Percentiles rank a stretch among this genome's conserved stretches.
These are phyloP conservation scores for Cyberlindnera maclurae DNA, from an alignment of 805 yeast genomes.

Conservation along the genomic window DNA sequence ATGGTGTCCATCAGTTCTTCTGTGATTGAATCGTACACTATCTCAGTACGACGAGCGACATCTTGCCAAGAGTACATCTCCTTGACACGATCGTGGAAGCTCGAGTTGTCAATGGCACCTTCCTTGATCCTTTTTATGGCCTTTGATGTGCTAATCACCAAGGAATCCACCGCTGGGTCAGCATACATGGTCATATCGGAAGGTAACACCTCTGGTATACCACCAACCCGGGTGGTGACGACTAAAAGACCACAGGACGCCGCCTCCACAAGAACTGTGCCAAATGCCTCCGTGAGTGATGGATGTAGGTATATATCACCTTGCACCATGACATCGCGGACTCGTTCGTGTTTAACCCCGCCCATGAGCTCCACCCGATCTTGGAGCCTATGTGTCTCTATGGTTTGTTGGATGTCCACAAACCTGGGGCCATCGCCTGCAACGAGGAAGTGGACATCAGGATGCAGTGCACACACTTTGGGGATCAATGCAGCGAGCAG, in stretches of 20 bases:
- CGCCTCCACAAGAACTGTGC: constrained; percentile 95
- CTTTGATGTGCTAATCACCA: constrained; percentile 61
- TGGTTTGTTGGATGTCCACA: constrained; percentile 90
- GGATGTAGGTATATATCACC: constrained; percentile 95
- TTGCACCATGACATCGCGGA: constrained; percentile 82
- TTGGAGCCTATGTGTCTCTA: constrained; percentile 78
- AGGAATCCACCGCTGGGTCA: constrained; percentile 75
- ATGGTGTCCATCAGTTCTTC: constrained; percentile 25
- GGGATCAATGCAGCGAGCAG: constrained; percentile 81
- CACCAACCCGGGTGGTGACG: constrained; percentile 95
- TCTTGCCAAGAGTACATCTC: constrained; percentile 89
- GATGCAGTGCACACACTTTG: constrained; percentile 55
- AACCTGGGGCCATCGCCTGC: constrained; percentile 98
- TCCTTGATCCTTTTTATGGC: constrained; percentile 60
- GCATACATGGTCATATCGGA: constrained; percentile 90
- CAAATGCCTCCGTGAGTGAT: constrained; percentile 93
- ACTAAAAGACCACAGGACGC: constrained; percentile 92
- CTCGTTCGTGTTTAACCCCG: constrained; percentile 85
- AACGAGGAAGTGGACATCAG: constrained; percentile 67
- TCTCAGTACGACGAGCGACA: constrained; percentile 80
- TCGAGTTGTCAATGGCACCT: constrained; percentile 58
- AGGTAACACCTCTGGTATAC: constrained; percentile 95
- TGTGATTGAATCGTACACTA: constrained; percentile 57
- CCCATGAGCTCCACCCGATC: constrained; percentile 85
- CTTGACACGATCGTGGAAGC: constrained; percentile 71